A percentile compares a stretch with the other conserved stretches of the same genome.
Conservation (phyloP, 176 grass and related monocot genomes). For the Tillandsia leiboldiana region DNA sequence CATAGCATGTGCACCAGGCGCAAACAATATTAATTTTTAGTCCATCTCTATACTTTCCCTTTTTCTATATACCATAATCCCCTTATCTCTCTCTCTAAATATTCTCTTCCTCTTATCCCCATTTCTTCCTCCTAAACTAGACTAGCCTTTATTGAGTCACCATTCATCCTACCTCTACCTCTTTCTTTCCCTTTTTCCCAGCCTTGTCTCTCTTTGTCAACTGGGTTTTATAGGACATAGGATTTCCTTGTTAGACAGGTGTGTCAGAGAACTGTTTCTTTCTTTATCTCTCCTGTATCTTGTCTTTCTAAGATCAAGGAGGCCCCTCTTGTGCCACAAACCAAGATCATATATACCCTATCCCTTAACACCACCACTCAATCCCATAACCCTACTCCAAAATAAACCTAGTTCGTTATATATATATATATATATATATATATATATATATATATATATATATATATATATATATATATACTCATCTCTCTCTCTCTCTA, state of each 20-base stretch:
- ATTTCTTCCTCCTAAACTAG: neutral
- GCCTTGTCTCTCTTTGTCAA: slow-evolving; percentile 44
- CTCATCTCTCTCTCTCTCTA: neutral
- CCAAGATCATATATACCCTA: slow-evolving; percentile 23
- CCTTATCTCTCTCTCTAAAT: neutral
- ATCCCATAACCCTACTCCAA: neutral
- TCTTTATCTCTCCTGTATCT: neutral
- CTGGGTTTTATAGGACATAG: slow-evolving; percentile 44
- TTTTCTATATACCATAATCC: too few species aligned
- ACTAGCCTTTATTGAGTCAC: neutral
- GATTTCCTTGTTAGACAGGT: slow-evolving; percentile 47
- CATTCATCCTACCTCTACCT: neutral
- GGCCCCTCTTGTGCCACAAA: slow-evolving; percentile 45
- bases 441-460: neutral
- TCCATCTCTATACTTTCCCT: too few species aligned
- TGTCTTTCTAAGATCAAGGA: slow-evolving; percentile 27
- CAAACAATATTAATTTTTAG: too few species aligned
- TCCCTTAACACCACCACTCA: neutral
- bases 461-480: too few species aligned
- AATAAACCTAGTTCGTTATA: slow-evolving; percentile 8
- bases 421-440: neutral
- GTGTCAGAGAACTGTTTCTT: slow-evolving; percentile 66
- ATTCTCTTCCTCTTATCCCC: neutral
- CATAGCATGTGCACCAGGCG: too few species aligned
- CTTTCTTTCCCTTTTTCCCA: neutral